A percentile compares a stretch with the other conserved stretches of the same genome.
These are phyloP conservation scores for Rubus parviflorus DNA, from an alignment of 306 rosid species.

Conservation along the genomic window DNA sequence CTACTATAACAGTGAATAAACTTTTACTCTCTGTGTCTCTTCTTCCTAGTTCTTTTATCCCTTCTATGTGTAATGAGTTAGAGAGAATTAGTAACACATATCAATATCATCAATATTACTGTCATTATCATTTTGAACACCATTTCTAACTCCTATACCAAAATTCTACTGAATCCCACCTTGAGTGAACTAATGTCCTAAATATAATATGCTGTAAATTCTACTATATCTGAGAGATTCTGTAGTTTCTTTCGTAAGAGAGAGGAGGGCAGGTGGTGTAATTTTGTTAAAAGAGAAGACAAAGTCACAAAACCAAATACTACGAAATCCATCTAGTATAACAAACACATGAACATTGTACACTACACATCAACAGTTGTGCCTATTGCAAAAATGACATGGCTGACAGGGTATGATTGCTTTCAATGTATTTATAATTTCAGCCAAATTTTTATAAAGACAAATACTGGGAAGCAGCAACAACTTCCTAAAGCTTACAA, in stretches of 20 bases:
- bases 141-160: neutral
- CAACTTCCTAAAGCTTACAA: neutral
- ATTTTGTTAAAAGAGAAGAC: neutral
- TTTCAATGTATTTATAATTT: neutral
- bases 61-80: too few species aligned
- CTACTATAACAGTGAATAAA: neutral
- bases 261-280: neutral
- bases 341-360: neutral
- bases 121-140: neutral
- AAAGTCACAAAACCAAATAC: neutral
- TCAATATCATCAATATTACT: neutral
- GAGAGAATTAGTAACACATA: neutral
- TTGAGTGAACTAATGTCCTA: neutral
- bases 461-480: neutral
- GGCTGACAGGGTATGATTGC: neutral
- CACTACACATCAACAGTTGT: neutral
- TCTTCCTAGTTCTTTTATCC: neutral
- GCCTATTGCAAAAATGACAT: neutral
- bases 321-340: neutral
- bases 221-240: neutral
- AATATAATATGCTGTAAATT: neutral
- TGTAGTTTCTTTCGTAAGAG: constrained; percentile 3
- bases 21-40: neutral
- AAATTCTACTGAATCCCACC: neutral
- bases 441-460: neutral